phyloP scores from a whole-genome alignment of 2,329 filamentous ascomycete genomes.

The Macrophomina phaseolina region DNA sequence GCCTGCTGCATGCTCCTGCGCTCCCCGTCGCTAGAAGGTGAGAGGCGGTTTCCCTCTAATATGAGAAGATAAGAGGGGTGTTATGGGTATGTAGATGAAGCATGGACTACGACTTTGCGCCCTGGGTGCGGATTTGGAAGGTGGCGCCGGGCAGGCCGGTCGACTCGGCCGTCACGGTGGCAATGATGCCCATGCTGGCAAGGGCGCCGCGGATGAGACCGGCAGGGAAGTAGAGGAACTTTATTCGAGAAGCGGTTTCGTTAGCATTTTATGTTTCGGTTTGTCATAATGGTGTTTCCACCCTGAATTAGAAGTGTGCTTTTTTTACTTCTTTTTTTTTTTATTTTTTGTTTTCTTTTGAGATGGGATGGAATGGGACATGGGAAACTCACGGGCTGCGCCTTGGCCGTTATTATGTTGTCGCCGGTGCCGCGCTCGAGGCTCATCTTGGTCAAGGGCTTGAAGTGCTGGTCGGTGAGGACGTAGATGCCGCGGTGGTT shows the following conservation, averaged over 20 bases:
- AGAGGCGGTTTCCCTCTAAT: no score
- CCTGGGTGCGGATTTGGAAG: slow-evolving; percentile 91
- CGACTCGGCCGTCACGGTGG: slow-evolving; percentile 89
- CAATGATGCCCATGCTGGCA: slow-evolving; percentile 87
- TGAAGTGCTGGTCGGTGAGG: slow-evolving; percentile 89
- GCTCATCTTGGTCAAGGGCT: slow-evolving; percentile 87
- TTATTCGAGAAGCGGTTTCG: no score
- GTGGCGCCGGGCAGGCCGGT: slow-evolving; percentile 85
- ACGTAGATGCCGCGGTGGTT: slow-evolving; percentile 98
- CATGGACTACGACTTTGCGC: slow-evolving; percentile 56
- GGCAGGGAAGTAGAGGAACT: slow-evolving; percentile 96
- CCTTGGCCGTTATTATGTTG: slow-evolving; percentile 40
- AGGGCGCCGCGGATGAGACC: slow-evolving; percentile 91
- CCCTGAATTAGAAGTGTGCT: no score
- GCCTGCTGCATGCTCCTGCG: no score
- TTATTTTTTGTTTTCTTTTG: no score
- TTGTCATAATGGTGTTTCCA: no score
- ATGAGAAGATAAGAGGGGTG: no score
- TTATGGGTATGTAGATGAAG: no score
- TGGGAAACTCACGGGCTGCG: slow-evolving; percentile 72
- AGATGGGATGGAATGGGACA: neutral
- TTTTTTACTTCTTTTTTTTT: no score
- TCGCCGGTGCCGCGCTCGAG: slow-evolving; percentile 59
- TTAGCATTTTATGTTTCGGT: no score
- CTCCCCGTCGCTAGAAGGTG: no score